phyloP scores from a whole-genome alignment of 805 yeast genomes.

The Candida coleopterorum region DNA sequence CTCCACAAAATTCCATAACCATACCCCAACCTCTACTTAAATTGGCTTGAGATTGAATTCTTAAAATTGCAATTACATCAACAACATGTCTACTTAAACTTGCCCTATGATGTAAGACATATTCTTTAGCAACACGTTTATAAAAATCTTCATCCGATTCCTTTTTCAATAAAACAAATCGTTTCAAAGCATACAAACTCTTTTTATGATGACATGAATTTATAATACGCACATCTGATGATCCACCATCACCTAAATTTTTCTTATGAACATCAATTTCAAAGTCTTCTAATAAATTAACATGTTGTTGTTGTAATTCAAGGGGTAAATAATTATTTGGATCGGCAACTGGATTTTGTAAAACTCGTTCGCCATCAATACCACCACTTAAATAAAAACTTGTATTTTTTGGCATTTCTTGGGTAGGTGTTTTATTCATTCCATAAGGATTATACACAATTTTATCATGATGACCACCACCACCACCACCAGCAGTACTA shows the following conservation, averaged over 20 bases:
- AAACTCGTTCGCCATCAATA: slow-evolving; percentile 42
- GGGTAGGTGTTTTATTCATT: slow-evolving; percentile 27
- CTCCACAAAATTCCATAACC: slow-evolving; percentile 56
- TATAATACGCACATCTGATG: slow-evolving; percentile 54
- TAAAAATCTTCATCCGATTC: slow-evolving; percentile 66
- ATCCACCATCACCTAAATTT: slow-evolving; percentile 68
- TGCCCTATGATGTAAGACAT: slow-evolving; percentile 50
- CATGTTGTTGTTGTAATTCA: slow-evolving; percentile 43
- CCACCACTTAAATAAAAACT: slow-evolving; percentile 28
- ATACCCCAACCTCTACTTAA: slow-evolving; percentile 74
- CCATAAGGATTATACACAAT: slow-evolving; percentile 68
- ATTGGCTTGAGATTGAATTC: slow-evolving; percentile 50
- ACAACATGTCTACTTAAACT: slow-evolving; percentile 59
- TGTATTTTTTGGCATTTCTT: slow-evolving; percentile 23
- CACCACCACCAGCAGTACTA: no score
- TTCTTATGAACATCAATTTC: slow-evolving; percentile 38
- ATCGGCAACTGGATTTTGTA: slow-evolving; percentile 58
- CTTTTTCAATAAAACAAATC: slow-evolving; percentile 52
- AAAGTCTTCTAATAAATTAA: slow-evolving; percentile 52
- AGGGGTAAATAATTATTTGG: slow-evolving; percentile 64
- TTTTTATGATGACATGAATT: slow-evolving; percentile 35
- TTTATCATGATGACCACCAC: slow-evolving; percentile 25
- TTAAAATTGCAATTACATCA: slow-evolving; percentile 48
- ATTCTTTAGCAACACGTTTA: slow-evolving; percentile 60
- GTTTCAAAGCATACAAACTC: slow-evolving; percentile 59